Conservation (phyloP, 805 yeast genomes). For the Yamadazyma paraphyllophila region DNA sequence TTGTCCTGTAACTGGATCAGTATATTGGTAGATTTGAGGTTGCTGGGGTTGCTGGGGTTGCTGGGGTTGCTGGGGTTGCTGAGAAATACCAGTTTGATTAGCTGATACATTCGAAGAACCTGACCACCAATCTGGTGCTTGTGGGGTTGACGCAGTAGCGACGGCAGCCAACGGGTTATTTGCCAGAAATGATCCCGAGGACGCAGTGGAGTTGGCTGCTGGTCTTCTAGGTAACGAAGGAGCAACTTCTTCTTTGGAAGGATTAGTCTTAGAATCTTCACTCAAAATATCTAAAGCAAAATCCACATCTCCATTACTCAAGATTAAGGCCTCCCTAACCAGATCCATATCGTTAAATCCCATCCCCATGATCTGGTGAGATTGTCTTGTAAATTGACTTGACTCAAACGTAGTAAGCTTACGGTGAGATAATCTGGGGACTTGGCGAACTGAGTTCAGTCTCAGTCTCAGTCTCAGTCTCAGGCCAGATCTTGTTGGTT, state of each 20-base stretch:
- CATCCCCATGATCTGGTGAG: conserved; percentile 42
- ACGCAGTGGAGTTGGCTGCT: conserved; percentile 12
- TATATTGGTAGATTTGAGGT: conserved; percentile 61
- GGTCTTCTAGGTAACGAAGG: conserved; percentile 49
- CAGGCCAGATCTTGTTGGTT: conserved; percentile 1
- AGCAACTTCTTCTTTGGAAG: conserved; percentile 39
- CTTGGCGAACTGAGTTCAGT: conserved; percentile 12
- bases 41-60: conserved; percentile 15
- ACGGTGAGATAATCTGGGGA: conserved; percentile 48
- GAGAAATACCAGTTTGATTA: conserved; percentile 4
- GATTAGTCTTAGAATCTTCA: conserved; percentile 34
- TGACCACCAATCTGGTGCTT: conserved; percentile 34
- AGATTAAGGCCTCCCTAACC: conserved; percentile 60
- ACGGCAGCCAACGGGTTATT: conserved; percentile 22
- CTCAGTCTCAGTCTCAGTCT: conserved; percentile 21
- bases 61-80: too few relatives aligned
- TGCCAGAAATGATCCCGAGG: conserved; percentile 16
- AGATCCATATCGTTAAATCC: conserved; percentile 60
- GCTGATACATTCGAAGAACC: conserved; percentile 9
- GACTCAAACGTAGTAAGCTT: conserved; percentile 54
- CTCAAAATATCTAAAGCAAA: conserved; percentile 58
- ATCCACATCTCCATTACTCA: conserved; percentile 58
- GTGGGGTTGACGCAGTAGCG: background rate
- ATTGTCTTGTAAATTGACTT: conserved; percentile 48
- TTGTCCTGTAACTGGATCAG: conserved; percentile 71